These are phyloP conservation scores for Orbilia blumenaviensis DNA, from an alignment of 2,329 filamentous ascomycete species.

Conservation along the genomic window DNA sequence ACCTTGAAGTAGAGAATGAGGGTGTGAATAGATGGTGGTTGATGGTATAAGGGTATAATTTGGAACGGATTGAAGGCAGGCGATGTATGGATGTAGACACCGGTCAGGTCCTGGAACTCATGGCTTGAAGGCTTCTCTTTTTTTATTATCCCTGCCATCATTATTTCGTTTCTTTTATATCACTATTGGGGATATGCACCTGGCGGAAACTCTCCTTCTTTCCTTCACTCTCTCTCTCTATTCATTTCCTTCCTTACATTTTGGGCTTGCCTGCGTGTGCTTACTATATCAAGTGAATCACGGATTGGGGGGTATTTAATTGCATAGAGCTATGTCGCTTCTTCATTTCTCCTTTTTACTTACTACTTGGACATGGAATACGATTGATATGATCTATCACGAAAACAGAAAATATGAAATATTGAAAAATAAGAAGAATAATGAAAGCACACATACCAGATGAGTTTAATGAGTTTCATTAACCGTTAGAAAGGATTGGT, in stretches of 20 bases:
- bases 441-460: background rate
- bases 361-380: constrained; percentile 3
- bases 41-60: background rate
- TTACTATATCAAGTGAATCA: constrained; percentile 20
- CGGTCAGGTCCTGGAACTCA: background rate
- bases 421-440: background rate
- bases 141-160: constrained; percentile 15
- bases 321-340: constrained; percentile 27
- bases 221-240: background rate
- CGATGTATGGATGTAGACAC: background rate
- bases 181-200: constrained; percentile 6
- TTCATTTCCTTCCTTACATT: background rate
- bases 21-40: background rate
- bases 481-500: constrained; percentile 9
- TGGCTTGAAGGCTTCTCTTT: background rate
- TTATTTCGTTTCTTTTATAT: constrained; percentile 8
- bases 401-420: no score
- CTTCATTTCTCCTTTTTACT: background rate
- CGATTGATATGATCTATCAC: no score
- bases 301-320: constrained; percentile 29
- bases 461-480: background rate
- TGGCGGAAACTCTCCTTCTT: constrained; percentile 25
- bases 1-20: background rate
- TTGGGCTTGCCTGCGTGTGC: background rate
- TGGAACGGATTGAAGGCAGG: constrained; percentile 8